These are phyloP conservation scores for Flagelloscypha sp. DNA, from an alignment of 768 basidiomycete species.

Conservation along the genomic window DNA sequence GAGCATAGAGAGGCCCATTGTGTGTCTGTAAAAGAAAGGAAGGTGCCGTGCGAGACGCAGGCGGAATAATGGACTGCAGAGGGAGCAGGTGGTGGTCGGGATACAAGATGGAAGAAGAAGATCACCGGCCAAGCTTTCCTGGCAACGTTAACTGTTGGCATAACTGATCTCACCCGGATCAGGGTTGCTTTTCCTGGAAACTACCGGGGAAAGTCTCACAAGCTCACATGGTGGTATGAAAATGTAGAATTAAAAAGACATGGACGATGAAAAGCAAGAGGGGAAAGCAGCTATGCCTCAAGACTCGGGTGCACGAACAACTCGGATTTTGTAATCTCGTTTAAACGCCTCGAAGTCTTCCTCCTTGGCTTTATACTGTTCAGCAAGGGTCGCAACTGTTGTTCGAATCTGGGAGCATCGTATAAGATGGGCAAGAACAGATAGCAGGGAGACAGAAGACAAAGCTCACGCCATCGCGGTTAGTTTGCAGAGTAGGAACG, in stretches of 20 bases:
- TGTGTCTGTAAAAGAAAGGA: conserved; percentile 25
- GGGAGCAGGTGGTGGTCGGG: conserved; percentile 6
- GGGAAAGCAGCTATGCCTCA: background rate
- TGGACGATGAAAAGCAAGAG: conserved; percentile 1
- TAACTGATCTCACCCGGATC: background rate
- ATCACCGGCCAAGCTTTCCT: conserved; percentile 2
- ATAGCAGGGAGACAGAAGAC: conserved; percentile 1
- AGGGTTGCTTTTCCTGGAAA: too few species aligned
- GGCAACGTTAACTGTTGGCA: conserved; percentile 5
- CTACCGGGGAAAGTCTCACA: too few species aligned
- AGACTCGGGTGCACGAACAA: conserved; percentile 23
- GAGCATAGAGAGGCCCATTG: conserved; percentile 21
- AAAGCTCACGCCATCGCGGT: conserved; percentile 69
- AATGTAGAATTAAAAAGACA: background rate
- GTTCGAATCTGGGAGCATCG: conserved; percentile 58
- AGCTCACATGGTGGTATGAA: background rate
- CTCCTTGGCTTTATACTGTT: conserved; percentile 87
- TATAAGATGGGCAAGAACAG: conserved; percentile 11
- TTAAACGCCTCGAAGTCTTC: conserved; percentile 76
- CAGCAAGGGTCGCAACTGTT: conserved; percentile 67
- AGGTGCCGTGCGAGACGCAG: conserved; percentile 25
- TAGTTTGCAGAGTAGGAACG: conserved; percentile 83
- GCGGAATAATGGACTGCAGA: conserved; percentile 1
- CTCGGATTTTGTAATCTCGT: conserved; percentile 66
- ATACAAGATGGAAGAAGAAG: background rate